Base-by-base conservation (phyloP, 2,329 filamentous ascomycete species). In the Xylaria hypoxylon region DNA sequence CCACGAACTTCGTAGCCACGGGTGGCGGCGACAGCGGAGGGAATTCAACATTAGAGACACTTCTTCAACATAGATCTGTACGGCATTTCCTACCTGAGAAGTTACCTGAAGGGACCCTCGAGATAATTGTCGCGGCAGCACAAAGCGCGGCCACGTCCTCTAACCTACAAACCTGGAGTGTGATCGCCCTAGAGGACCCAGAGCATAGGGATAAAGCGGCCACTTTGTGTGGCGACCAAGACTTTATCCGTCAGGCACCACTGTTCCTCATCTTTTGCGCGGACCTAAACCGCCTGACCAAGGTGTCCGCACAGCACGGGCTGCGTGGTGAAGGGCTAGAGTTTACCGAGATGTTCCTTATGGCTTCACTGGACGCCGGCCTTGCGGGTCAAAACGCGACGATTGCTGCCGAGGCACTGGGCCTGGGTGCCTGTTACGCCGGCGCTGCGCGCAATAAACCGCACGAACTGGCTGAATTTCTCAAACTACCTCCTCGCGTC, bases 131-230 rank as follows among this genome's bases (percentile, higher is more conserved):
- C 3, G 76, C 77, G 0, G 77, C 75, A n/a, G 77, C 72, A 2
- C 77, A 78, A 60, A 77, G 76, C 62, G 77, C 77, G 8, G 71
- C 77, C 5, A 77, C 77, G 2, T 79, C 77, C 15, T 78, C 75
- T 7, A 78, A 78, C 65, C 67, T 79, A 31, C 77, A 79, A 59
- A 75, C 76, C 0, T 79, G 77, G 76, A 77, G 76, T 59, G 75
- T 75, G 15, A 66, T 79, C 24, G 74, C 76, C 13, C 59, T 78
- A 13, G 38, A 70, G 33, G 73, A 77, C 42, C 55, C 70, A 3
- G 65, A 60, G n/a, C 71, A 71, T 38, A 78, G 78, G 50, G 62
- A 68, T 19, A 35, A 70, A 51, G 71, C 73, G 11, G 76, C 77
- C 1, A 33, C 56, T 1, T 68, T 79, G 2, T 72, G 73, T 45